Conservation (phyloP, 2,329 filamentous ascomycete genomes). For the Dendryphion nanum region DNA sequence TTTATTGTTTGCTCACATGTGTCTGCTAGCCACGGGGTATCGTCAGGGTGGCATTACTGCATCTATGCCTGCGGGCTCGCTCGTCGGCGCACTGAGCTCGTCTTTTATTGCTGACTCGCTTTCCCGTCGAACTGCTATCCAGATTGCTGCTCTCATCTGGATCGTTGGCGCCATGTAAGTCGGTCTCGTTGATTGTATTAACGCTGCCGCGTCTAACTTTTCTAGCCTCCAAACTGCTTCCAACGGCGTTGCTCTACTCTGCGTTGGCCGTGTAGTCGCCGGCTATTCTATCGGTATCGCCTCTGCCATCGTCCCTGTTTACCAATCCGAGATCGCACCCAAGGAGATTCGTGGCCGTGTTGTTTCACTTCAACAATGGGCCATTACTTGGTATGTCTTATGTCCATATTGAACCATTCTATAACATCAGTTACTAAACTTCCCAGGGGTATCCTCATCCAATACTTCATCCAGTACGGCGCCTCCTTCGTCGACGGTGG, state of each 20-base stretch:
- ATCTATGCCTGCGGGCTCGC: conserved; percentile 52
- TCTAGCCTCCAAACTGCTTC: conserved; percentile 31
- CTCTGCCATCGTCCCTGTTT: conserved; percentile 89
- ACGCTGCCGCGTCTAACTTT: not conserved
- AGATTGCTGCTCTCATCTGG: conserved; percentile 47
- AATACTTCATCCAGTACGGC: conserved; percentile 67
- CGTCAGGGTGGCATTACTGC: conserved; percentile 46
- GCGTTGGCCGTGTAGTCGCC: conserved; percentile 67
- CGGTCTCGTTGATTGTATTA: not conserved
- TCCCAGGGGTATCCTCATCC: conserved; percentile 59
- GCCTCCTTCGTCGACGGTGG: conserved; percentile 54
- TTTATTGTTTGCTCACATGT: too few relatives aligned
- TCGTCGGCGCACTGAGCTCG: conserved; percentile 46
- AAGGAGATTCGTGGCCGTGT: conserved; percentile 54
- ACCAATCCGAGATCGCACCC: conserved; percentile 78
- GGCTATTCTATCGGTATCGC: conserved; percentile 85
- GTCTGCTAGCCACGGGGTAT: conserved; percentile 30
- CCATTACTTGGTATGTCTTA: conserved; percentile 61
- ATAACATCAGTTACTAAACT: conserved; percentile 32
- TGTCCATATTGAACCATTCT: conserved; percentile 39
- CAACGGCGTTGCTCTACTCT: conserved; percentile 42
- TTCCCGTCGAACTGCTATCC: conserved; percentile 45
- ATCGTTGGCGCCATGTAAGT: conserved; percentile 43
- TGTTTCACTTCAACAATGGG: conserved; percentile 67
- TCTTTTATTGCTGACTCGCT: conserved; percentile 48